These are phyloP conservation scores for Umbelopsis sp. DNA, from an alignment of 192 early-diverging fungal genomes.

Conservation along the genomic window DNA sequence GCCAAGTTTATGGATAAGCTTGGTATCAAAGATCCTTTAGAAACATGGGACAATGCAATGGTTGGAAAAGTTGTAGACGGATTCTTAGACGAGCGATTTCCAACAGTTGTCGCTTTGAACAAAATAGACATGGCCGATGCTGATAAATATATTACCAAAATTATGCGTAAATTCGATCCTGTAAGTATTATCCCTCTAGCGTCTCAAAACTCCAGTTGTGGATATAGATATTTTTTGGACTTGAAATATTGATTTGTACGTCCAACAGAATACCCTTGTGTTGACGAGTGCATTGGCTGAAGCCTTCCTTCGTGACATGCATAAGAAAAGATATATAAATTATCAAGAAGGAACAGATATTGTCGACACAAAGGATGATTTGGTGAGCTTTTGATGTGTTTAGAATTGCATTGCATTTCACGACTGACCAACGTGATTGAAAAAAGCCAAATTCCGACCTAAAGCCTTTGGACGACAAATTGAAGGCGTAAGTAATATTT, in stretches of 20 bases:
- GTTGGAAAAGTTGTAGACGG: conserved; percentile 58
- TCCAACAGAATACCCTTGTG: conserved; percentile 54
- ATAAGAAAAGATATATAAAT: conserved; percentile 54
- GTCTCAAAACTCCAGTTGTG: too few species aligned
- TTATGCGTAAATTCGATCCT: conserved; percentile 71
- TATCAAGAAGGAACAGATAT: conserved; percentile 62
- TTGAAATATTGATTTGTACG: conserved; percentile 9
- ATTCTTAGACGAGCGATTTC: conserved; percentile 80
- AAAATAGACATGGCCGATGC: conserved; percentile 86
- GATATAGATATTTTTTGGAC: background rate
- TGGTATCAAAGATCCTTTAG: conserved; percentile 55
- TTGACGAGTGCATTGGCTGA: conserved; percentile 68
- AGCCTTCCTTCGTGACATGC: conserved; percentile 63
- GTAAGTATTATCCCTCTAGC: conserved; percentile 33
- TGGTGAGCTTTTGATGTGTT: conserved; percentile 23
- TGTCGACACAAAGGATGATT: conserved; percentile 48
- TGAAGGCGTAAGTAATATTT: conserved; percentile 28
- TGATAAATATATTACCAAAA: conserved; percentile 80
- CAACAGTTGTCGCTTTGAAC: conserved; percentile 82
- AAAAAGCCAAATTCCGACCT: conserved; percentile 47
- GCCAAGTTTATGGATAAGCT: conserved; percentile 53
- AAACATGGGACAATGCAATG: conserved; percentile 66
- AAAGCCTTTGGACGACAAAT: conserved; percentile 59
- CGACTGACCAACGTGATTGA: too few species aligned
- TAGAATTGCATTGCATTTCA: background rate